Evolutionary conservation across 345 rosid genomes (phyloP), one percentile per base, ranked within the genome.

Genomic region (Salix viminalis): DNA sequence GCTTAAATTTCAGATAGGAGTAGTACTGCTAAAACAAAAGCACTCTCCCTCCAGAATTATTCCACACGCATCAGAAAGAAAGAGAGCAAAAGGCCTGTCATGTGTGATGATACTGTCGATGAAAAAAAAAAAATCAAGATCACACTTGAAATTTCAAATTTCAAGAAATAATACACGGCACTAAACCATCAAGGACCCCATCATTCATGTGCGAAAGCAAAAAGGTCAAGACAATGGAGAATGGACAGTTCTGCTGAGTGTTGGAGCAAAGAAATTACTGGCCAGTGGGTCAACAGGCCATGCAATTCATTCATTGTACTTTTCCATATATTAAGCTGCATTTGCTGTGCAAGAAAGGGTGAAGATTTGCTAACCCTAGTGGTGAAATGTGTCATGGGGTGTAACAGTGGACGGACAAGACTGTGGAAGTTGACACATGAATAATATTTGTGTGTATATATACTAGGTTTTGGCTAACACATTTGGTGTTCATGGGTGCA

Each of bases 391-490:
- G 82, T 76, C 39, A 4, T 60, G 26, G 73, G 42, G 42, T 56
- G 62, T 65, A 69, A 64, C 48, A 60, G 72, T 78, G 52, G 66
- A 81, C 79, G 73, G 75, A 75, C 71, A 23, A 54, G 78, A 81
- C 87, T 80, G 83, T 84, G 66, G 69, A 84, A 65, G 82, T 76
- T 86, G 89, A 86, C 88, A 61, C 74, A 8, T 67, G 72, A 78
- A 85, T 76, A 78, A 76, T 76, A 30, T 61, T n/a, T 50, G 8
- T 36, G 52, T 75, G 61, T 78, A 81, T 83, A 83, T 73, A 83
- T 69, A 68, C 7, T 28, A 26, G 54, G 23, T 60, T 46, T 70
- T 58, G 41, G 65, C 37, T 14, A 52, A 19, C 34, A 70, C 19
- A 68, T 24, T 34, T 72, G 30, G 37, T 67, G 48, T 52, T 70